A percentile compares a stretch with the other conserved stretches of the same genome.
These are phyloP conservation scores for Coniochaeta sp. DNA, from an alignment of 2,329 filamentous ascomycete species.

Conservation along the genomic window DNA sequence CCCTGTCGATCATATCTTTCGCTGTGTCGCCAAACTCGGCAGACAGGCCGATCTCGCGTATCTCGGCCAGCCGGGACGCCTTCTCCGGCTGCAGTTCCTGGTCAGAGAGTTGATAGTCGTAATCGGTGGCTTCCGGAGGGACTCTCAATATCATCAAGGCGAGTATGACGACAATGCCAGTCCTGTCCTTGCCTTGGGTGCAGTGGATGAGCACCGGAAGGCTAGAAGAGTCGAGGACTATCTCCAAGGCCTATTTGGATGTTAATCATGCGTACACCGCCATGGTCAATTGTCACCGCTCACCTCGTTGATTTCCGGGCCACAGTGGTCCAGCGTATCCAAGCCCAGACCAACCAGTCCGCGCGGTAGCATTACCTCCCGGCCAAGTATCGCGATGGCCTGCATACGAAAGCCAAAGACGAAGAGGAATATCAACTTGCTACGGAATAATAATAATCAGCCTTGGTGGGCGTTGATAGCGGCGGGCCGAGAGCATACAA, in stretches of 20 bases:
- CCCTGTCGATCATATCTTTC: constrained; percentile 51
- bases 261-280: not conserved
- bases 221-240: constrained; percentile 8
- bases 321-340: constrained; percentile 63
- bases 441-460: constrained; percentile 13
- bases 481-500: constrained; percentile 34
- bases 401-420: constrained; percentile 58
- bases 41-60: constrained; percentile 61
- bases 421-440: constrained; percentile 56
- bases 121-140: constrained; percentile 50
- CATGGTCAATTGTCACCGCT: not conserved
- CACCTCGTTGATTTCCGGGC: constrained; percentile 48
- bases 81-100: constrained; percentile 52
- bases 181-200: constrained; percentile 84
- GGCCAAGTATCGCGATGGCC: constrained; percentile 62
- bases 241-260: constrained; percentile 7
- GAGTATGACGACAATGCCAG: constrained; percentile 63
- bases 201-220: constrained; percentile 72
- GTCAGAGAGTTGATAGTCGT: constrained; percentile 66
- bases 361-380: constrained; percentile 62
- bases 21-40: constrained; percentile 67
- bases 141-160: constrained; percentile 57
- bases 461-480: not conserved
- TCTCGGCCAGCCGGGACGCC: constrained; percentile 59
- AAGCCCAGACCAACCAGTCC: constrained; percentile 65